Evolutionary conservation across 1,284 basidiomycete genomes (phyloP).

Genomic region (Sanghuangporus weigelae): DNA sequence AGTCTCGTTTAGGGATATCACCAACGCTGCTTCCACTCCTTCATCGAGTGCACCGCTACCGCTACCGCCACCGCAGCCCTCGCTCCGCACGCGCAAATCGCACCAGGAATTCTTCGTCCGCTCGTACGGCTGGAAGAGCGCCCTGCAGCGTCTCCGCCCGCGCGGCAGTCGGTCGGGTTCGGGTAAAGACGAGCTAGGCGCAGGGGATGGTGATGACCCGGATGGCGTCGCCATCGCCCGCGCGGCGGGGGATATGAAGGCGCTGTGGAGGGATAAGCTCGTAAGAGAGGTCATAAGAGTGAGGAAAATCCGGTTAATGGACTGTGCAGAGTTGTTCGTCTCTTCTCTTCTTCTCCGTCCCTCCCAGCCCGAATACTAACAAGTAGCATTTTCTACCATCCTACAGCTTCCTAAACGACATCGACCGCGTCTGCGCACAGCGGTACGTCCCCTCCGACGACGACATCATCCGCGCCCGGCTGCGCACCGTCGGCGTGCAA

Average conservation of each 20-base stretch:
- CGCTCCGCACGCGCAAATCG: conserved; percentile 3
- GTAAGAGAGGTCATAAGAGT: conserved; percentile 50
- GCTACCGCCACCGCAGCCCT: background rate
- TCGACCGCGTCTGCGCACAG: conserved; percentile 53
- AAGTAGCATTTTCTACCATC: background rate
- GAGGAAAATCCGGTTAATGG: conserved; percentile 50
- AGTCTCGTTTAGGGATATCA: background rate
- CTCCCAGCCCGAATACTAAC: conserved; percentile 29
- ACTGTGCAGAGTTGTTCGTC: conserved; percentile 66
- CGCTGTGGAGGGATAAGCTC: conserved; percentile 56
- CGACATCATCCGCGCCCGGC: conserved; percentile 65
- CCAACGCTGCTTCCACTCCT: background rate
- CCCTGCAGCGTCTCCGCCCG: conserved; percentile 15
- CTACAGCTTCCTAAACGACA: conserved; percentile 49
- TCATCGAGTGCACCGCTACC: background rate
- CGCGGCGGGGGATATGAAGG: conserved; percentile 58
- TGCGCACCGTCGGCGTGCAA: conserved; percentile 39
- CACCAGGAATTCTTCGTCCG: conserved; percentile 28
- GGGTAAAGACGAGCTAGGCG: background rate
- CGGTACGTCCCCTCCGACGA: conserved; percentile 64
- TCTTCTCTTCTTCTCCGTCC: background rate
- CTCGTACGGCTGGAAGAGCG: conserved; percentile 27
- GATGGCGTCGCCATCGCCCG: conserved; percentile 51
- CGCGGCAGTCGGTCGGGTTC: conserved; percentile 9
- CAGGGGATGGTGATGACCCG: conserved; percentile 27